These are phyloP conservation scores for Trypethelium eluteriae DNA, from an alignment of 495 filamentous ascomycete genomes.

Conservation along the genomic window DNA sequence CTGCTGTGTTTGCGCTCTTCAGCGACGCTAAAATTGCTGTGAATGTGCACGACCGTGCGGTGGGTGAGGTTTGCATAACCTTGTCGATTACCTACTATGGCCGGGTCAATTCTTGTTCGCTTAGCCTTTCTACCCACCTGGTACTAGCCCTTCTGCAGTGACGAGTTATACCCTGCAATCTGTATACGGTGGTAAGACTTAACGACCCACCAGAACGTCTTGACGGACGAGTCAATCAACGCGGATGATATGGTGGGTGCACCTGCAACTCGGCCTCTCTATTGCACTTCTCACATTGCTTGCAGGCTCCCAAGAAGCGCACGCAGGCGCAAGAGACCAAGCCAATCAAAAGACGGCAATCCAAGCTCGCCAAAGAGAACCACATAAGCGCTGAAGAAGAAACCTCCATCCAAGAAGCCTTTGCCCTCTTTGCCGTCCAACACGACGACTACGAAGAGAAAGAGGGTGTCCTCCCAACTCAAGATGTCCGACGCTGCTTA, in stretches of 20 bases:
- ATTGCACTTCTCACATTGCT: background rate
- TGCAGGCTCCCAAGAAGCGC: conserved; percentile 2
- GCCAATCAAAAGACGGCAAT: conserved; percentile 47
- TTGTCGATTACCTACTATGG: too few species aligned
- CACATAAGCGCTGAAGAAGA: conserved; percentile 76
- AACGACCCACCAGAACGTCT: background rate
- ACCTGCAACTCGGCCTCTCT: background rate
- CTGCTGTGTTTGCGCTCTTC: too few species aligned
- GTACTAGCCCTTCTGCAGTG: too few species aligned
- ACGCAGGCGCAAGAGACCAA: background rate
- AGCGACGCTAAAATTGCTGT: too few species aligned
- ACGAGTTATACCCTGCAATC: too few species aligned
- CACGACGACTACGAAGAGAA: conserved; percentile 56
- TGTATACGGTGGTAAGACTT: too few species aligned
- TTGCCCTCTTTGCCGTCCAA: conserved; percentile 60
- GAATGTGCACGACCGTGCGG: too few species aligned
- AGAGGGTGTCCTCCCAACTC: conserved; percentile 63
- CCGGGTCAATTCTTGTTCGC: too few species aligned
- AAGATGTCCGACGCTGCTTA: conserved; percentile 73
- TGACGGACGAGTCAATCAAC: background rate
- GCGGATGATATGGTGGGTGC: background rate
- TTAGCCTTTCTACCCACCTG: too few species aligned
- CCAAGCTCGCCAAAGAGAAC: conserved; percentile 84
- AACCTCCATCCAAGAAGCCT: conserved; percentile 82
- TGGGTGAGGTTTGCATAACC: too few species aligned